phyloP scores from a whole-genome alignment of 2,329 filamentous ascomycete genomes.

The Penicillium oxalicum region DNA sequence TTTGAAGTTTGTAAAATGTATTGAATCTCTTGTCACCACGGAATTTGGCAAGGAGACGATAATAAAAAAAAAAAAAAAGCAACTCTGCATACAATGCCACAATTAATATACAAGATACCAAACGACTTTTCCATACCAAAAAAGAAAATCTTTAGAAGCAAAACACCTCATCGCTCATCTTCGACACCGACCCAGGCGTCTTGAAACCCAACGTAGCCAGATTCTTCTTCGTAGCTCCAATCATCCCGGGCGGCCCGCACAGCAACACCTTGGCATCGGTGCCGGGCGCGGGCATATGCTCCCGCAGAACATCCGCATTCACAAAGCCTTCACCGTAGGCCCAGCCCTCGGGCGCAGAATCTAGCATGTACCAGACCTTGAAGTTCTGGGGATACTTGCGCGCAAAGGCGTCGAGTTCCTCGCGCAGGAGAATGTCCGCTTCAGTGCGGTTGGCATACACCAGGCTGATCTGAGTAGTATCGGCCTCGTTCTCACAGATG shows the following conservation, averaged over 20 bases:
- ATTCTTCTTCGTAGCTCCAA: slow-evolving; percentile 11
- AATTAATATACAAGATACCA: neutral
- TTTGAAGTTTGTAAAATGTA: neutral
- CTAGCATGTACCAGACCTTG: slow-evolving; percentile 45
- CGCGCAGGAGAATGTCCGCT: slow-evolving; percentile 42
- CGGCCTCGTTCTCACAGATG: slow-evolving; percentile 53
- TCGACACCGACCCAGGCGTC: slow-evolving; percentile 8
- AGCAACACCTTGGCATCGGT: slow-evolving; percentile 11
- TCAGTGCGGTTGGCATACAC: slow-evolving; percentile 48
- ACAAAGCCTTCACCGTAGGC: slow-evolving; percentile 40
- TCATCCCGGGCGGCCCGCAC: slow-evolving; percentile 13
- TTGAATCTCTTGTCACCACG: neutral
- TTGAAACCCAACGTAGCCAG: slow-evolving; percentile 7
- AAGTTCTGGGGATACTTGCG: slow-evolving; percentile 39
- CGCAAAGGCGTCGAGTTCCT: slow-evolving; percentile 49
- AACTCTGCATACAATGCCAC: neutral
- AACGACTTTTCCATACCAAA: neutral
- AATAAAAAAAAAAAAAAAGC: neutral
- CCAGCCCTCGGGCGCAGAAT: slow-evolving; percentile 42
- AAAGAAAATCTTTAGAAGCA: slow-evolving; percentile 5
- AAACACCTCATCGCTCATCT: slow-evolving; percentile 11
- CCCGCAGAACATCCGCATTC: slow-evolving; percentile 4
- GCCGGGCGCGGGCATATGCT: slow-evolving; percentile 2
- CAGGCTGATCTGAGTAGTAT: slow-evolving; percentile 50
- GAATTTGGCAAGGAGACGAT: neutral